Conservation (phyloP, 2,329 filamentous ascomycete species). For the Fusarium secorum region DNA sequence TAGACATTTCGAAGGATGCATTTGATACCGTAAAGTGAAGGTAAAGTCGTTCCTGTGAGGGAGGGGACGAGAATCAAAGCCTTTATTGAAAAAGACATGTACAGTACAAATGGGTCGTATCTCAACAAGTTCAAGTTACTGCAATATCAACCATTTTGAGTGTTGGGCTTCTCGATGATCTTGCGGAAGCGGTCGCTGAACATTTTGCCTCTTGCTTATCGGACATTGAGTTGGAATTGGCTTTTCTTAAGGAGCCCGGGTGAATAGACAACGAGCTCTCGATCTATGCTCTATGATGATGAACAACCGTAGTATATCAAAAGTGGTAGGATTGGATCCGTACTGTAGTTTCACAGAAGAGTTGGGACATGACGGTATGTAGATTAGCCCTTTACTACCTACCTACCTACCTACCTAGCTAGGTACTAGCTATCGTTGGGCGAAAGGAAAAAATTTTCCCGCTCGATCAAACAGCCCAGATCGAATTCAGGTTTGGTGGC, state of each 20-base stretch:
- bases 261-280: neutral
- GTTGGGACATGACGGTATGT: constrained; percentile 33
- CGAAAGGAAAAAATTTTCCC: constrained; percentile 33
- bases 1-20: constrained; percentile 8
- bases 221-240: neutral
- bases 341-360: neutral
- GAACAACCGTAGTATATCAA: neutral
- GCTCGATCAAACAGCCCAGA: neutral
- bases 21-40: neutral
- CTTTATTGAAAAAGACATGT: neutral
- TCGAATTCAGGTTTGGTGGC: constrained; percentile 16
- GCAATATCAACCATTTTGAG: neutral
- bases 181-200: neutral
- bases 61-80: neutral
- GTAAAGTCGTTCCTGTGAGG: constrained; percentile 1
- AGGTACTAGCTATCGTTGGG: constrained; percentile 12
- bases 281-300: neutral
- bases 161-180: neutral
- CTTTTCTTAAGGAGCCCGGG: neutral
- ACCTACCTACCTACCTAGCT: neutral
- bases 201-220: neutral
- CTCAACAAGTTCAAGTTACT: neutral
- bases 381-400: neutral
- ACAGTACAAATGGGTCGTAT: neutral
- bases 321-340: neutral